Evolutionary conservation across 2,329 filamentous ascomycete genomes (phyloP).

Genomic region (Zarea fungicola): DNA sequence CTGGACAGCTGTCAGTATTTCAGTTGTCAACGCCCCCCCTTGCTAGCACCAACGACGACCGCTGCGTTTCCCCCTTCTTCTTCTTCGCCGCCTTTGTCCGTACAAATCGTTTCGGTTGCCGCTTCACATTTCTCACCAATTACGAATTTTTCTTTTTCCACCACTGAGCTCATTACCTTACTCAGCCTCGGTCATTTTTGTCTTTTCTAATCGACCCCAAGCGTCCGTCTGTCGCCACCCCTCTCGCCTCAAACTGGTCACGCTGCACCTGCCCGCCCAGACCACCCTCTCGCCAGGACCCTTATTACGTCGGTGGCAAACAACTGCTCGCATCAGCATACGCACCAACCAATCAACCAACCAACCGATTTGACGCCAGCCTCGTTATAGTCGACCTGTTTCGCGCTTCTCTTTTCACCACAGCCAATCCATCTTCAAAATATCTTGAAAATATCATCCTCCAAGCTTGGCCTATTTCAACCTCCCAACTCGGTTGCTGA

Average conservation of each 20-base stretch:
- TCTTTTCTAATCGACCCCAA: background rate
- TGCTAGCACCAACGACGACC: background rate
- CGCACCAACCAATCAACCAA: background rate
- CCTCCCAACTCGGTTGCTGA: background rate
- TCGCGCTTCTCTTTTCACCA: too few species aligned
- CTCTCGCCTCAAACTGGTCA: slow-evolving; percentile 1
- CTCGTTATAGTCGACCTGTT: too few species aligned
- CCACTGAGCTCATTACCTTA: background rate
- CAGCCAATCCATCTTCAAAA: too few species aligned
- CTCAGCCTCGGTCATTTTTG: background rate
- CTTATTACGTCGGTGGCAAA: slow-evolving; percentile 13
- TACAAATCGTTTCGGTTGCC: background rate
- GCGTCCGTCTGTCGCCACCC: background rate
- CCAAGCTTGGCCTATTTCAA: too few species aligned
- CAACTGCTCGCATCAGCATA: background rate
- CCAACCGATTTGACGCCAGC: too few species aligned
- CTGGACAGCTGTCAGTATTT: background rate
- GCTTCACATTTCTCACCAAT: background rate
- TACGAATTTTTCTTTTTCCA: background rate
- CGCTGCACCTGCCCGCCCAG: slow-evolving; percentile 1
- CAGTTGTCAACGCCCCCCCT: slow-evolving; percentile 5
- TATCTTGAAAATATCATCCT: too few species aligned
- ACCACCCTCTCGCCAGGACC: slow-evolving; percentile 7
- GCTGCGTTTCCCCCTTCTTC: background rate
- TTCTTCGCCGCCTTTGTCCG: background rate